A percentile compares a stretch with the other conserved stretches of the same genome.
Evolutionary conservation across 352 stramenopile genomes (phyloP).

Genomic region (Phytophthora brassicae): DNA sequence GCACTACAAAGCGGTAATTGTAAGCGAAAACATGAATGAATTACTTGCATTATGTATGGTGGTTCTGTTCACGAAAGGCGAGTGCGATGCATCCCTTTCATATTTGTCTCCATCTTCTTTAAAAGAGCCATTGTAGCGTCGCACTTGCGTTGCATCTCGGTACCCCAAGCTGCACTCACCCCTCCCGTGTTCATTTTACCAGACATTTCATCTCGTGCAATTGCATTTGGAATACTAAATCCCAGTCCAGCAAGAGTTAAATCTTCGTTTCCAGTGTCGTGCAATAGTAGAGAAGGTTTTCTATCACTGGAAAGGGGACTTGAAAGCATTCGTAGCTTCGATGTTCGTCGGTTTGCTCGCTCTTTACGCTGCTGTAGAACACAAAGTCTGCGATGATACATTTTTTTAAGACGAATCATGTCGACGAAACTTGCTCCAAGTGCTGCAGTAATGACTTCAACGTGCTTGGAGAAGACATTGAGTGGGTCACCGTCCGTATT

Average conservation of each 20-base stretch:
- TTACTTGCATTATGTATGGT: conserved; percentile 5
- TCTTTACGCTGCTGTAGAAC: conserved; percentile 23
- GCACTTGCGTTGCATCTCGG: conserved; percentile 47
- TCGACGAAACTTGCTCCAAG: conserved; percentile 58
- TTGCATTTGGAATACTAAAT: neutral
- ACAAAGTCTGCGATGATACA: conserved; percentile 40
- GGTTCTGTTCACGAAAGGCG: conserved; percentile 6
- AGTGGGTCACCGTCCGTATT: conserved; percentile 71
- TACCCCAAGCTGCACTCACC: conserved; percentile 29
- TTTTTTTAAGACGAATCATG: conserved; percentile 57
- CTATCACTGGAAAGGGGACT: neutral
- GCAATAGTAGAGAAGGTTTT: neutral
- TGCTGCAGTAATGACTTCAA: conserved; percentile 69
- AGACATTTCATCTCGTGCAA: neutral
- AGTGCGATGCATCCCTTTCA: conserved; percentile 22
- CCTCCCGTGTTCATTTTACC: neutral
- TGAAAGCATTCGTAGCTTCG: conserved; percentile 18
- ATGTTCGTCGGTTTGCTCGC: conserved; percentile 13
- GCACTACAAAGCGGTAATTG: too few species aligned
- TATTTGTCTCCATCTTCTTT: conserved; percentile 44
- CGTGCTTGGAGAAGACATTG: conserved; percentile 68
- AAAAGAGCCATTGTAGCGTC: conserved; percentile 47
- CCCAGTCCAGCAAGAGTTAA: neutral
- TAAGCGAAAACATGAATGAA: conserved; percentile 6
- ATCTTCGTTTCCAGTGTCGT: neutral